Evolutionary conservation across 2,329 filamentous ascomycete species (phyloP), one percentile per base, ranked within the genome.

Genomic region (Phialophora tarda): DNA sequence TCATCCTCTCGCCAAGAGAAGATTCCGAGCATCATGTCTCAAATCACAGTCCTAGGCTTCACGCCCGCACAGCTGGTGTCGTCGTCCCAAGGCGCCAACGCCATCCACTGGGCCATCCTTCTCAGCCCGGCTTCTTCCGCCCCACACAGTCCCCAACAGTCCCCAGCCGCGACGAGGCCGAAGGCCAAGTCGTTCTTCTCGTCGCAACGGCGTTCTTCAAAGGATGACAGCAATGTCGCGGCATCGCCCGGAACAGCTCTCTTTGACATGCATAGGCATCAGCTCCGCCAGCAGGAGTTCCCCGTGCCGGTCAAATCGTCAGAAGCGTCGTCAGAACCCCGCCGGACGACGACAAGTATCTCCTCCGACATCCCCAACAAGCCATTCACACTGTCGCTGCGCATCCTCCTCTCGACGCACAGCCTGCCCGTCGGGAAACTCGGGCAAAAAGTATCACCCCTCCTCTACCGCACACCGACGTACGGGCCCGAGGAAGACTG

Each of bases 241-340:
- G 10, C 56, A 32, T 23, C 55, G 12, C 41, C 30, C 11, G 51
- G 58, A 11, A 62, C 66, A 4, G 48, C 41, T 4, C 63, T 70
- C 17, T 68, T 66, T 41, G 65, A 70, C 63, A 70, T 70, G 65
- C 65, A 70, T 57, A 47, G 64, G 51, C 68, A 70, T 50, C 68
- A 66, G 62, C 68, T 68, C 53, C 65, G 68, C 26, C 68, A 70
- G 55, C 68, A 70, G 51, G 56, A n/a, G 12, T 70, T 32, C 12
- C 65, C 68, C 3, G 53, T 66, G 5, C 63, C 65, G 8, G n/a
- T 64, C 17, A 34, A 14, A 11, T 23, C 11, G 26, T 24, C 17
- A 12, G 57, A 48, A 4, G 38, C 57, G 21, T 41, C 44, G 2
- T n/a, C 51, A 21, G 12, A 41, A 11, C 32, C 34, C 23, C 38